Conservation (phyloP, 257 asterid species). For the Penstemon barbatus region DNA sequence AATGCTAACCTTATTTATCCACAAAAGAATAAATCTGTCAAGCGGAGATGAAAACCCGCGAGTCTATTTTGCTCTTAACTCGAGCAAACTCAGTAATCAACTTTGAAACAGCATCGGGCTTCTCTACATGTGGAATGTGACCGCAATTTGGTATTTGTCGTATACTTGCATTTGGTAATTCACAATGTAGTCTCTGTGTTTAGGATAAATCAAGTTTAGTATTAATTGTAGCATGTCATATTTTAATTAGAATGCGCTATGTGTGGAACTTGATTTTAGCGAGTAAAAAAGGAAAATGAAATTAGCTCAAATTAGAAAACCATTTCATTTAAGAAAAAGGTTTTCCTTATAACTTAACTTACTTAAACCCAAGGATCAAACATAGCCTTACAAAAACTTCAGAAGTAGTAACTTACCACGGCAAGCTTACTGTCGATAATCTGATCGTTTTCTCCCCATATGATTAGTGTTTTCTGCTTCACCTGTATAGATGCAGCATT, state of each 20-base stretch:
- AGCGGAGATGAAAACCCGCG: background rate
- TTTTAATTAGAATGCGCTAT: background rate
- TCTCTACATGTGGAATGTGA: conserved; percentile 91
- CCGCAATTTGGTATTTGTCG: conserved; percentile 84
- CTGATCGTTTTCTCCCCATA: conserved; percentile 96
- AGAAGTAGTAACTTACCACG: conserved; percentile 50
- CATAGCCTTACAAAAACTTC: background rate
- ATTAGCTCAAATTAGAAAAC: too few species aligned
- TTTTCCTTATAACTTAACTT: too few species aligned
- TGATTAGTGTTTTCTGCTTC: conserved; percentile 73
- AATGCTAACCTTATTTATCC: too few species aligned
- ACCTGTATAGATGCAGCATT: conserved; percentile 48
- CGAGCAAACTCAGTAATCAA: conserved; percentile 54
- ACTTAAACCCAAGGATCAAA: too few species aligned
- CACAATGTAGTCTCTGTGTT: conserved; percentile 76
- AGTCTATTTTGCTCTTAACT: conserved; percentile 31
- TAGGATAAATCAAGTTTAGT: conserved; percentile 1
- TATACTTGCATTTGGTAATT: conserved; percentile 68
- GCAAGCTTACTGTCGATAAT: conserved; percentile 81
- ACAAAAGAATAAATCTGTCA: too few species aligned
- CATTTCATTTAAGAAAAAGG: too few species aligned
- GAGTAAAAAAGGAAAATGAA: too few species aligned
- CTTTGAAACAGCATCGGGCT: conserved; percentile 71
- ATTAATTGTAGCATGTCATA: background rate
- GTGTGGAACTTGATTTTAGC: too few species aligned